Evolutionary conservation across 2,329 filamentous ascomycete genomes (phyloP).

Genomic region (Xylariales sp.): DNA sequence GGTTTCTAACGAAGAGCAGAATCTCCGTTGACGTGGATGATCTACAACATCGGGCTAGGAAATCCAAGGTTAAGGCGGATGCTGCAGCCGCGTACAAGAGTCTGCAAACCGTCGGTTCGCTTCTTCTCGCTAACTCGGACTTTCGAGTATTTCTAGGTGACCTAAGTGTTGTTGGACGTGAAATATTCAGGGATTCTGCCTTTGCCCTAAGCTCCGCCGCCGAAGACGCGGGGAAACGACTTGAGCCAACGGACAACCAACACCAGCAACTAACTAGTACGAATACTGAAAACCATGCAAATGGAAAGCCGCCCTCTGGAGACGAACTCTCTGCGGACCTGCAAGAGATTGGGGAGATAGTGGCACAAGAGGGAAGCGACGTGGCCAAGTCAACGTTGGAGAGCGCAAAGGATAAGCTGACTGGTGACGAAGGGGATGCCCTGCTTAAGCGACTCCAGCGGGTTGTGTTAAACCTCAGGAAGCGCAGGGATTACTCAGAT

Average conservation of each 20-base stretch:
- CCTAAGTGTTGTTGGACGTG: slow-evolving; percentile 69
- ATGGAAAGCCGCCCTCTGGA: slow-evolving; percentile 41
- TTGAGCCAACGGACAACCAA: slow-evolving; percentile 65
- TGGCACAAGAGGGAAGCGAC: slow-evolving; percentile 35
- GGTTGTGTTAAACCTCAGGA: slow-evolving; percentile 67
- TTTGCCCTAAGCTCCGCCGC: slow-evolving; percentile 74
- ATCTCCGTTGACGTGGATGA: slow-evolving; percentile 64
- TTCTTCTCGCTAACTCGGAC: slow-evolving; percentile 87
- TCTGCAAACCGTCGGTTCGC: slow-evolving; percentile 73
- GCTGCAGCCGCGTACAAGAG: slow-evolving; percentile 74
- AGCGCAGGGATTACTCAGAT: slow-evolving; percentile 77
- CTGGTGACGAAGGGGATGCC: slow-evolving; percentile 67
- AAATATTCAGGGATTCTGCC: slow-evolving; percentile 84
- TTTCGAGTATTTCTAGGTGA: slow-evolving; percentile 85
- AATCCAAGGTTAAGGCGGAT: slow-evolving; percentile 65
- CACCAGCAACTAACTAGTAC: slow-evolving; percentile 50
- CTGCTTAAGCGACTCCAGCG: slow-evolving; percentile 73
- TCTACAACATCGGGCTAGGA: slow-evolving; percentile 55
- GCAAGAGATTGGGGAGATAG: slow-evolving; percentile 50
- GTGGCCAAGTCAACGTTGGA: slow-evolving; percentile 44
- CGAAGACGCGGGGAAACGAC: slow-evolving; percentile 65
- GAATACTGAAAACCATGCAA: slow-evolving; percentile 20
- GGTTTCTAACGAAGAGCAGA: slow-evolving; percentile 74
- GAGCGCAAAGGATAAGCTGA: slow-evolving; percentile 70
- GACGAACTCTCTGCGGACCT: slow-evolving; percentile 60